A percentile compares a stretch with the other conserved stretches of the same genome.
Evolutionary conservation across 2,329 filamentous ascomycete species (phyloP).

Genomic region (Falciphora oryzae): DNA sequence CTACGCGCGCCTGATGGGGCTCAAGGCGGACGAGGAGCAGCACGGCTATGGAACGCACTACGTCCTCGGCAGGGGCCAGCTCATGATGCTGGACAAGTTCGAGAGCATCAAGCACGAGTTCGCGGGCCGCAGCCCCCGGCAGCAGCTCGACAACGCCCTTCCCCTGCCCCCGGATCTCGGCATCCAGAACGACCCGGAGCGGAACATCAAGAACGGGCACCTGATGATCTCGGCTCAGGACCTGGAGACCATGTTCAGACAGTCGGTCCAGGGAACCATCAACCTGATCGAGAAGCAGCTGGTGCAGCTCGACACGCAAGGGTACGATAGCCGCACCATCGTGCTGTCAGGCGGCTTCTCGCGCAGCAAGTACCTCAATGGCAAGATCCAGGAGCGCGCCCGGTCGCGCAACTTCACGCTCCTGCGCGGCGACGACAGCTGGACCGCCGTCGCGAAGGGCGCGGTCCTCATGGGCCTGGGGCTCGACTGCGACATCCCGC

Average conservation of each 20-base stretch:
- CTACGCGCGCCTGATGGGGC: neutral
- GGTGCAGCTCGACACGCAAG: conserved; percentile 4
- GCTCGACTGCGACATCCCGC: conserved; percentile 19
- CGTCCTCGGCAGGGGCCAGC: conserved; percentile 7
- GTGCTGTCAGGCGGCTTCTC: conserved; percentile 18
- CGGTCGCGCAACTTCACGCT: conserved; percentile 11
- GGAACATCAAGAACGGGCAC: conserved; percentile 12
- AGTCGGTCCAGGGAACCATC: conserved; percentile 13
- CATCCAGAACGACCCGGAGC: conserved; percentile 10
- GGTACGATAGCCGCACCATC: conserved; percentile 10
- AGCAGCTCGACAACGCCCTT: conserved; percentile 11
- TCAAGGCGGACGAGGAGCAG: neutral
- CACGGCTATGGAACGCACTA: neutral
- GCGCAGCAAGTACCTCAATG: conserved; percentile 15
- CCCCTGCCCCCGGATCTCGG: conserved; percentile 14
- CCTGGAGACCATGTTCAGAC: conserved; percentile 15
- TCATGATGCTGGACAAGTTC: conserved; percentile 18
- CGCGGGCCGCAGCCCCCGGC: conserved; percentile 11
- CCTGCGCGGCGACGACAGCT: conserved; percentile 15
- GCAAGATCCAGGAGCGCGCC: conserved; percentile 10
- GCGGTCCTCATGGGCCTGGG: conserved; percentile 22
- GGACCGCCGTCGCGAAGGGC: conserved; percentile 21
- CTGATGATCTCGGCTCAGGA: conserved; percentile 5
- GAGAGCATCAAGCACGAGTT: conserved; percentile 9
- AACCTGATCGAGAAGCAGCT: conserved; percentile 16